Conservation (phyloP, 345 rosid genomes). For the Hibiscus mutabilis region DNA sequence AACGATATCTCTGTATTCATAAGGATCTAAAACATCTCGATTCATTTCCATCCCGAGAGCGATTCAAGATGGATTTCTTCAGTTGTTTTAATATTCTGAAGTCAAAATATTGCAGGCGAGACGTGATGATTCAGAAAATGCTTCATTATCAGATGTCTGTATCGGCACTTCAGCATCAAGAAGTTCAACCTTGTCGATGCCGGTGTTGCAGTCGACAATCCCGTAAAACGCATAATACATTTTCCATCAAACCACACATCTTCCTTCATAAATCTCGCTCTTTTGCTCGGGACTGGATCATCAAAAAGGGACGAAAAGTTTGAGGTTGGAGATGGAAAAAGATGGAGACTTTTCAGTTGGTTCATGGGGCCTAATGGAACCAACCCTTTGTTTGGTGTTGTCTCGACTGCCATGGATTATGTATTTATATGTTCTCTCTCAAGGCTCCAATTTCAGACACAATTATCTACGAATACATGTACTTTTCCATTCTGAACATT, state of each 20-base stretch:
- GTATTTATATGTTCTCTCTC: slow-evolving; percentile 29
- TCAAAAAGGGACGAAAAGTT: slow-evolving; percentile 24
- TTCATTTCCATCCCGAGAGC: too few relatives aligned
- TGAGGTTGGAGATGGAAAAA: slow-evolving; percentile 26
- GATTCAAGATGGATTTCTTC: not conserved
- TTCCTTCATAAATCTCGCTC: not conserved
- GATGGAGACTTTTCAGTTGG: slow-evolving; percentile 41
- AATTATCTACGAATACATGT: slow-evolving; percentile 30
- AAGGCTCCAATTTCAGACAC: slow-evolving; percentile 12
- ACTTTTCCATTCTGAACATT: too few relatives aligned
- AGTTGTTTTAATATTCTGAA: not conserved
- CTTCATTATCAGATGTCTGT: not conserved
- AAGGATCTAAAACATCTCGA: not conserved
- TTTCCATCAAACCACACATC: too few relatives aligned
- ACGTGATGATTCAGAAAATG: not conserved
- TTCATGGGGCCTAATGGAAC: slow-evolving; percentile 13
- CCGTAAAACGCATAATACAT: slow-evolving; percentile 15
- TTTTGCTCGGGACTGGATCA: slow-evolving; percentile 25
- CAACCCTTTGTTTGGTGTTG: slow-evolving; percentile 31
- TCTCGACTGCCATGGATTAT: slow-evolving; percentile 29
- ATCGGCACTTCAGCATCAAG: slow-evolving; percentile 4
- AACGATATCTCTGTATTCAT: not conserved
- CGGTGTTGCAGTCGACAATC: slow-evolving; percentile 50
- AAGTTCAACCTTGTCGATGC: slow-evolving; percentile 44
- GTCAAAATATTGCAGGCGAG: not conserved